A percentile compares a stretch with the other conserved stretches of the same genome.
Conservation (phyloP, 2,329 filamentous ascomycete genomes). For the Tolypocladium cylindrosporum region DNA sequence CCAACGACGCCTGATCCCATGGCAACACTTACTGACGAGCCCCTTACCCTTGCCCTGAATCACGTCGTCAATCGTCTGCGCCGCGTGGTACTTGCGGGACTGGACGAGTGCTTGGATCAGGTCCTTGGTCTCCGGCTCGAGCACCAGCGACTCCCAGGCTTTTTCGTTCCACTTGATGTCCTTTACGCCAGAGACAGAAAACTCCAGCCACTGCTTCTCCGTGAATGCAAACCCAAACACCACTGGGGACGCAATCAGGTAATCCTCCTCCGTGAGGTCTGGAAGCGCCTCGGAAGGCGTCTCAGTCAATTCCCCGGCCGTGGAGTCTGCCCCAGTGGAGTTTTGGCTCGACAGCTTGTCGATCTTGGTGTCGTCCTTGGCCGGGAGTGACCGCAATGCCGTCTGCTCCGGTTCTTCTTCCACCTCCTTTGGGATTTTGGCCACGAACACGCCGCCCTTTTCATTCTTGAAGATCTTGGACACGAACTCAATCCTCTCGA, state of each 20-base stretch:
- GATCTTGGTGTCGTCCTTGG: slow-evolving; percentile 10
- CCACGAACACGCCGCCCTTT: slow-evolving; percentile 25
- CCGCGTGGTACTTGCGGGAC: slow-evolving; percentile 72
- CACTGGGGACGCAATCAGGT: slow-evolving; percentile 73
- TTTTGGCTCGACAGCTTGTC: background rate
- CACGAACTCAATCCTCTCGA: slow-evolving; percentile 31
- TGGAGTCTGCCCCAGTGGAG: background rate
- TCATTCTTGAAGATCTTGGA: slow-evolving; percentile 42
- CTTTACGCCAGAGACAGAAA: slow-evolving; percentile 66
- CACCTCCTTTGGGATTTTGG: slow-evolving; percentile 16
- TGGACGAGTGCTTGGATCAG: slow-evolving; percentile 70
- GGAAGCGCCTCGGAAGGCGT: slow-evolving; percentile 6
- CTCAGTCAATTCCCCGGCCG: slow-evolving; percentile 3
- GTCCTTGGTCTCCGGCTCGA: slow-evolving; percentile 50
- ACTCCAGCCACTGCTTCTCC: slow-evolving; percentile 86
- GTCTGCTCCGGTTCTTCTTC: slow-evolving; percentile 27
- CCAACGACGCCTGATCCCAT: background rate
- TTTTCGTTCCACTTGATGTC: slow-evolving; percentile 79
- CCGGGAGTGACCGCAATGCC: slow-evolving; percentile 44
- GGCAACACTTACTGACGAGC: slow-evolving; percentile 47
- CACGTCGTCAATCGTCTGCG: slow-evolving; percentile 73
- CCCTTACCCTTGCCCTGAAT: slow-evolving; percentile 81
- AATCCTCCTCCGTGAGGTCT: slow-evolving; percentile 53
- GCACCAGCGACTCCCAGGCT: slow-evolving; percentile 73
- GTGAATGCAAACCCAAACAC: slow-evolving; percentile 81